Evolutionary conservation across 2,329 filamentous ascomycete genomes (phyloP), one percentile per base, ranked within the genome.

Genomic region (Pleoardoris graminearum): DNA sequence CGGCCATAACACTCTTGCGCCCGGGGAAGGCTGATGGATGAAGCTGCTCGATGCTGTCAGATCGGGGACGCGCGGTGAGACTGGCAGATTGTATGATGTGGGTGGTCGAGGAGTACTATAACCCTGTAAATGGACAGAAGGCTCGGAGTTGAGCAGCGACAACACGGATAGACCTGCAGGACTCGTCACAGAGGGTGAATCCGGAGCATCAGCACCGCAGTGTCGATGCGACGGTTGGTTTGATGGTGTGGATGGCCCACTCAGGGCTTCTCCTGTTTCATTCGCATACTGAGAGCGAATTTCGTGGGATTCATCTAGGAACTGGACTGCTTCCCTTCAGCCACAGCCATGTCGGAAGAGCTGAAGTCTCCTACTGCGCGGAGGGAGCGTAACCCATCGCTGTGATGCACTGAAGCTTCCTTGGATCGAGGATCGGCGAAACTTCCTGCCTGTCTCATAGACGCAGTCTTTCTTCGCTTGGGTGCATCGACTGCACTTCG

Each of bases 301-400:
- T 14, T 69, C 66, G 19, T 60, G 61, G 7, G 70, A 72, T 32
- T 73, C 68, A 51, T 73, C 70, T 17, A 72, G 43, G 36, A 73
- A 73, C 30, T 72, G 68, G 30, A 73, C 70, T 73, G 35, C 19
- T 14, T n/a, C 14, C 4, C 21, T 52, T 70, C 44, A 69, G 54
- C 44, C 14, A 4, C 23, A 21, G 19, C 25, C 10, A 7, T 10
- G 14, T 12, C 21, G 5, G n/a, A 21, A 10, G 22, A 41, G 17
- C 14, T 21, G 1, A 12, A 12, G 7, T 8, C 17, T 4, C 46
- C 27, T 60, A 73, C 70, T 66, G 59, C 62, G 57, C 32, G 69
- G 69, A 50, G 70, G 70, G 27, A 72, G 59, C 5, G 67, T 63
- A 3, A 73, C 68, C 70, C 70, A 73, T 32, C 62, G 66, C 51